Percentiles rank a stretch among this genome's conserved stretches.
Evolutionary conservation across 768 basidiomycete species (phyloP).

Genomic region (Stropharia rugosoannulata): DNA sequence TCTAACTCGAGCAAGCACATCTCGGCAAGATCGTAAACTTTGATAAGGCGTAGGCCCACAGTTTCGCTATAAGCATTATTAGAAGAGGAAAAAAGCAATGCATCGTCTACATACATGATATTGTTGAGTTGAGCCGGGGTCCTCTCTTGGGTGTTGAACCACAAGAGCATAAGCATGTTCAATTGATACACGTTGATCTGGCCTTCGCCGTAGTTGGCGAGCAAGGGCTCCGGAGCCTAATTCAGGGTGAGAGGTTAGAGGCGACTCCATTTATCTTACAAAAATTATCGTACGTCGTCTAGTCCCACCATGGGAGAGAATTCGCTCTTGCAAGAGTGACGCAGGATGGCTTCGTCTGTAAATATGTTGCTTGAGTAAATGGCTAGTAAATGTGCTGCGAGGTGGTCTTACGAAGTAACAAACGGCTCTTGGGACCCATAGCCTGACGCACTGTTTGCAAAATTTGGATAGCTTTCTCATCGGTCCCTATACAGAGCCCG

Average conservation of each 20-base stretch:
- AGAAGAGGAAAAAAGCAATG: neutral
- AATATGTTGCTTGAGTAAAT: too few species aligned
- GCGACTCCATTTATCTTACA: neutral
- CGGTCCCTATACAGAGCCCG: slow-evolving; percentile 26
- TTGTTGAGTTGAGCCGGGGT: slow-evolving; percentile 1
- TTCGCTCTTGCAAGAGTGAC: slow-evolving; percentile 6
- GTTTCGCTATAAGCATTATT: neutral
- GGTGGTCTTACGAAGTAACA: slow-evolving; percentile 31
- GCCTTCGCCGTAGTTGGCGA: slow-evolving; percentile 7
- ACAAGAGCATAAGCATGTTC: slow-evolving; percentile 7
- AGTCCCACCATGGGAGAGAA: slow-evolving; percentile 16
- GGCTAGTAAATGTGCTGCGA: neutral
- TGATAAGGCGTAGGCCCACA: slow-evolving; percentile 3
- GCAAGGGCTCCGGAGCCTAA: slow-evolving; percentile 5
- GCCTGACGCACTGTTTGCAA: slow-evolving; percentile 31
- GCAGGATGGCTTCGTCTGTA: slow-evolving; percentile 13
- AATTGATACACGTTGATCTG: slow-evolving; percentile 4
- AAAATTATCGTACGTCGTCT: slow-evolving; percentile 4
- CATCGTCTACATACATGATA: neutral
- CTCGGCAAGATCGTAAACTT: slow-evolving; percentile 10
- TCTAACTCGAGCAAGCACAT: slow-evolving; percentile 11
- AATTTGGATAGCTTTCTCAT: slow-evolving; percentile 26
- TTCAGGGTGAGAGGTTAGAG: neutral
- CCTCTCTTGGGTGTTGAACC: slow-evolving; percentile 7
- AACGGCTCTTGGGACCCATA: slow-evolving; percentile 29